Base-by-base conservation (phyloP, 441 rosid genomes). In the Populus trichocarpa region DNA sequence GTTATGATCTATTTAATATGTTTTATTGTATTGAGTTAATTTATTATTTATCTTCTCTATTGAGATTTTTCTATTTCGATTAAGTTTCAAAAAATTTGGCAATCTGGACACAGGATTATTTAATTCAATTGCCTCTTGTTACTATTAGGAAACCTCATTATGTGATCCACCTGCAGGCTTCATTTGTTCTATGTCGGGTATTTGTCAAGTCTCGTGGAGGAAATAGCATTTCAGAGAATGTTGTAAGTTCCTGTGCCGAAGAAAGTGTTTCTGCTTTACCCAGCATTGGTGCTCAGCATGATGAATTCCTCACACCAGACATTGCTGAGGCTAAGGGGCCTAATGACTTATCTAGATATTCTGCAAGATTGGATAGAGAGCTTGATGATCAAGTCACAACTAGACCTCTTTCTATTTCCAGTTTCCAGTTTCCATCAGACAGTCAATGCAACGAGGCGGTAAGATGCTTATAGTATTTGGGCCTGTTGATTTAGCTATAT, bases 151-250 rank as follows among this genome's bases (percentile, higher is more conserved):
- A 67, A 13, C 70, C 33, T 26, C n/a, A 67, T 30, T 30, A 42
- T 70, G 9, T 33, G 35, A 70, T 72, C 67, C 32, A 13, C 69
- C 23, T 82, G 84, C 84, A 90, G 96, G 86, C 87, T 68, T 72
- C 87, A 72, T 91, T 86, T 83, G 90, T 85, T 3, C 80, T 86
- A 11, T 91, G 92, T 69, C 87, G 89, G 67, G 81, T 89, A 26
- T 88, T 81, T 78, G 67, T 72, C 67, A 87, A 86, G 76, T 80
- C 88, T 76, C 78, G n/a, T 28, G 76, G 63, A 64, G 83, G 78
- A 75, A 85, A 79, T 74, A 75, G 84, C 59, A 3, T 63, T 35
- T 84, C 88, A 2, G 83, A 81, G 57, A 86, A 82, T 80, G 77
- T 84, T 57, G 70, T 78, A 59, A 82, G 85, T 71, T 78, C 79